Evolutionary conservation across 192 early-diverging fungal species (phyloP), one percentile per base, ranked within the genome.

Genomic region (Coemansia sp.): DNA sequence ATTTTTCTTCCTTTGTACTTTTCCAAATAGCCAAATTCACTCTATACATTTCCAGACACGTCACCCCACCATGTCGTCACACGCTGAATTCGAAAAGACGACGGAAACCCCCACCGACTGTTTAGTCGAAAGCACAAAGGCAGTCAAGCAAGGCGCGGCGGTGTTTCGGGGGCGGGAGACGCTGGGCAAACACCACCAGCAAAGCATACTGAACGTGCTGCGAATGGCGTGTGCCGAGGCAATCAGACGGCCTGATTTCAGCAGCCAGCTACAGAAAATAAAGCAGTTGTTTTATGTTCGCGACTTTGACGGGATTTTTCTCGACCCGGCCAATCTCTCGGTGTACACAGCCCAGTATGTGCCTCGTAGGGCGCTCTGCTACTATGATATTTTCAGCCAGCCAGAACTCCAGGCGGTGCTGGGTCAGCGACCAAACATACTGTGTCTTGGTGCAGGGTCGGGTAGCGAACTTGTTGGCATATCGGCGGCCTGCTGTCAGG

Each of bases 341-440:
- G 84, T 90, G 0, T 97, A 97, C 53, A 82, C 86, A n/a, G 87
- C 92, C 6, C 83, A 86, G 29, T 97, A 97, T 69, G 82, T 87
- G 22, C 87, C 92, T 1, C 83, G 85, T 5, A 83, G 94, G 15
- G 83, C 93, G 3, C 57, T 97, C 15, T 92, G 90, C 58, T 97
- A 94, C 64, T 85, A 80, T 39, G 77, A 86, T 42, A 56, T 94
- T 27, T 89, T 93, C 53, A 55, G 43, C 26, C 30, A 34, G 0
- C 43, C 65, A 3, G 56, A 67, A 27, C 45, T 93, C n/a, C 48
- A 78, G 24, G 48, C 29, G 1, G 63, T 92, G 1, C 55, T 86
- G 24, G 46, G 45, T 4, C 46, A 55, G 1, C 64, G 65, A 7
- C 81, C 80, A 0, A 58, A 52, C 5, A 71, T 94, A 2, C 70